Base-by-base conservation (phyloP, 805 yeast genomes). In the Sporopachydermia quercuum region DNA sequence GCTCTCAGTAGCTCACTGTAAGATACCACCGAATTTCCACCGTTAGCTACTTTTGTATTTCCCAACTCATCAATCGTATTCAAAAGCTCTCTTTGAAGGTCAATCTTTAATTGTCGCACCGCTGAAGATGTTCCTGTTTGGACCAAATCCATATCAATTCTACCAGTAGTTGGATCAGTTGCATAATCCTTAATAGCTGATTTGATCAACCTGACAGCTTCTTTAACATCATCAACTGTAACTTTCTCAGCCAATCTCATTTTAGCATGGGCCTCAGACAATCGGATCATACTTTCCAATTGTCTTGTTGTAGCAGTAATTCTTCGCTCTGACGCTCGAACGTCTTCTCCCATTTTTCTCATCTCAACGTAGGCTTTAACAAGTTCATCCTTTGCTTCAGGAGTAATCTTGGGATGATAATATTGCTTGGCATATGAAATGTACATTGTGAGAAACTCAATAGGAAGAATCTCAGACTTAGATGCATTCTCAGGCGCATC, bases 241-340 rank as follows among this genome's bases (percentile, higher is more conserved):
- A 91, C 99, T 1, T 50, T 55, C 1, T 66, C 61, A 1, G 89
- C 71, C 19, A 91, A 66, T 50, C 95, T 75, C 94, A 91, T 83
- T 61, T 86, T 87, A 1, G 99, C 98, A 56, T 91, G 97, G 0
- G 97, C 98, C 61, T 91, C 98, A 0, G 94, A 61, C 39, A 91
- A 66, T 54, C 98, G 76, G 48, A 89, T 87, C 94, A 91, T 84
- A 39, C 93, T 78, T 60, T 91, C 98, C 42, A 91, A 66, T 58
- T 91, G 98, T 61, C 99, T 74, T 1, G 99, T 89, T 0, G 99
- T 91, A 3, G 99, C 99, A 0, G 99, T 91, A 48, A 91, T 82
- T 50, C 99, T 68, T 58, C 79, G 82, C 46, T 91, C 97, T 8
- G 85, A 67, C 1, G 86, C 65, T 43, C 95, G 67, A 4, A 80